Percentiles rank a stretch among this genome's conserved stretches.
Evolutionary conservation across 345 rosid genomes (phyloP).

Genomic region (Abelmoschus esculentus): DNA sequence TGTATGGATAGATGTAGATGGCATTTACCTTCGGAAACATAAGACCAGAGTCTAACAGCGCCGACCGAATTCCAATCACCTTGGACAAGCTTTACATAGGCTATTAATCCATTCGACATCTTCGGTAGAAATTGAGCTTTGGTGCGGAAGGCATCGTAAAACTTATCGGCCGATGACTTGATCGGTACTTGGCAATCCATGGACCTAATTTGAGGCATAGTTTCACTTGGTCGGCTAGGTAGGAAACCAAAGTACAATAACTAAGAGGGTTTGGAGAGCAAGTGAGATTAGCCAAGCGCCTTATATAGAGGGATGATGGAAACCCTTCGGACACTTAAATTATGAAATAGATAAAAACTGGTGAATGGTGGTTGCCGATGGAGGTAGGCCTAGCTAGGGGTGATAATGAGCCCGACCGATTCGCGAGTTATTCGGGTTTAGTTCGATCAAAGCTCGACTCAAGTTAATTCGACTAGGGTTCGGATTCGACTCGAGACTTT

Average conservation of each 20-base stretch:
- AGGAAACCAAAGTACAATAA: not conserved
- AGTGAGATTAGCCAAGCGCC: not conserved
- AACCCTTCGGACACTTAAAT: not conserved
- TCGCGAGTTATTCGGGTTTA: too few relatives aligned
- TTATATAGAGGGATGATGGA: not conserved
- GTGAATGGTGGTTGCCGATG: too few relatives aligned
- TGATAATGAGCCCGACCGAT: too few relatives aligned
- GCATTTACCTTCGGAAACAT: not conserved
- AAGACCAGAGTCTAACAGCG: not conserved
- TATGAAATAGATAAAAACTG: too few relatives aligned
- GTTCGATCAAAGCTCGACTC: too few relatives aligned
- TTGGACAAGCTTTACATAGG: not conserved
- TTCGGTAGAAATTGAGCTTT: not conserved
- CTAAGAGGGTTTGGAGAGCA: not conserved
- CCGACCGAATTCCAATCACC: not conserved
- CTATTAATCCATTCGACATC: not conserved
- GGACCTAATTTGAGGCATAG: not conserved
- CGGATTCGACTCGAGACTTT: too few relatives aligned
- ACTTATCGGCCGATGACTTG: not conserved
- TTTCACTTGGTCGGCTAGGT: not conserved
- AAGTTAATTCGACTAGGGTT: too few relatives aligned
- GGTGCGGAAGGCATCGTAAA: not conserved
- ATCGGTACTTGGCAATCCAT: not conserved
- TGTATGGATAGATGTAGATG: not conserved
- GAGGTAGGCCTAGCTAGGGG: too few relatives aligned